A percentile compares a stretch with the other conserved stretches of the same genome.
These are phyloP conservation scores for Paecilomyces sp. DNA, from an alignment of 2,329 filamentous ascomycete species.

Conservation along the genomic window DNA sequence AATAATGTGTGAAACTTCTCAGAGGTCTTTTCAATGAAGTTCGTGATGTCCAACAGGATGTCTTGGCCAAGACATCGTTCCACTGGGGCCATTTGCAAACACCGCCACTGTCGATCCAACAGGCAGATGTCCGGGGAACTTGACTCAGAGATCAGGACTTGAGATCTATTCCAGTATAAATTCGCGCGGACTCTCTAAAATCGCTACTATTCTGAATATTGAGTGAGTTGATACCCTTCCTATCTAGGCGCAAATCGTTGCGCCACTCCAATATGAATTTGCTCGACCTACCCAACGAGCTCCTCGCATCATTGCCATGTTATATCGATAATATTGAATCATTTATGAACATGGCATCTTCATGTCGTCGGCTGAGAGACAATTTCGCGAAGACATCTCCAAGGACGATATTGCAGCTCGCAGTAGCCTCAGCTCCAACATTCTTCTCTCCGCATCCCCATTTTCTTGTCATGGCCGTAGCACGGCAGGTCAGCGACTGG, in stretches of 20 bases:
- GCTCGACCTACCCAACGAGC: not conserved
- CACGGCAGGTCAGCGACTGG: slow-evolving; percentile 25
- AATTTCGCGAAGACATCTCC: slow-evolving; percentile 10
- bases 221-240: not conserved
- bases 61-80: not conserved
- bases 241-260: not conserved
- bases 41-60: not conserved
- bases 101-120: not conserved
- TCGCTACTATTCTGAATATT: not conserved
- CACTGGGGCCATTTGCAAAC: not conserved
- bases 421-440: slow-evolving; percentile 21
- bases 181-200: not conserved
- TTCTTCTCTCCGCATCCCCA: slow-evolving; percentile 32
- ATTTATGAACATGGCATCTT: slow-evolving; percentile 18
- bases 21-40: not conserved
- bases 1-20: no score
- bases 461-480: slow-evolving; percentile 27
- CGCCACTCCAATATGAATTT: not conserved
- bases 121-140: not conserved
- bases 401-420: slow-evolving; percentile 21
- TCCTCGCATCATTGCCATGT: not conserved
- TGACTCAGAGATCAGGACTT: not conserved
- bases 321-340: slow-evolving; percentile 23
- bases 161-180: not conserved
- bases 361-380: slow-evolving; percentile 20